phyloP scores from a whole-genome alignment of 2,329 filamentous ascomycete genomes.

The Talaromyces marneffei region DNA sequence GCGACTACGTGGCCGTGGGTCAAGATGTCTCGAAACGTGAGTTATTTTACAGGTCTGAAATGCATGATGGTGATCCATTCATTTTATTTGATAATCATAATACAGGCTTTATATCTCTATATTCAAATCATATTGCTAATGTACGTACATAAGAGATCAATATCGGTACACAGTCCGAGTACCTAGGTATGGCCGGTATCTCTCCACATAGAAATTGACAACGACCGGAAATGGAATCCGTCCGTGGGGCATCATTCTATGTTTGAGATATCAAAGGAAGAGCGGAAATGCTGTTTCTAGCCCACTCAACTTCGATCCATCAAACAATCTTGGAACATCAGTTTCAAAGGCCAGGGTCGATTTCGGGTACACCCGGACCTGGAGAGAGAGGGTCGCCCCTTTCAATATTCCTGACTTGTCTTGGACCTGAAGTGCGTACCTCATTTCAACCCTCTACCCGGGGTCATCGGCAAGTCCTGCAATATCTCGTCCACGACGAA shows the following conservation, averaged over 20 bases:
- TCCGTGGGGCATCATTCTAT: neutral
- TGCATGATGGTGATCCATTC: neutral
- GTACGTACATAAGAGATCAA: neutral
- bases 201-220: neutral
- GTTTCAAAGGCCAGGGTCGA: too few relatives aligned
- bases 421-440: too few relatives aligned
- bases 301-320: neutral
- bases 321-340: too few relatives aligned
- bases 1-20: neutral
- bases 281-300: neutral
- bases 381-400: too few relatives aligned
- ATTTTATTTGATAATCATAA: neutral
- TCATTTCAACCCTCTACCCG: neutral
- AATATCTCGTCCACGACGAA: constrained; percentile 6
- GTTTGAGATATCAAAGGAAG: neutral
- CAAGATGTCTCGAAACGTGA: neutral
- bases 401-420: too few relatives aligned
- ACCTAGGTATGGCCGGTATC: too few relatives aligned
- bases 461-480: neutral
- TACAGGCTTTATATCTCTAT: neutral
- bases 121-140: neutral
- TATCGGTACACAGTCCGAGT: neutral
- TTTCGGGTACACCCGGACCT: too few relatives aligned
- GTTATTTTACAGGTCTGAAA: neutral
- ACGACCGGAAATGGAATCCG: neutral